These are phyloP conservation scores for Saccharomycopsis babjevae DNA, from an alignment of 805 yeast species.

Conservation along the genomic window DNA sequence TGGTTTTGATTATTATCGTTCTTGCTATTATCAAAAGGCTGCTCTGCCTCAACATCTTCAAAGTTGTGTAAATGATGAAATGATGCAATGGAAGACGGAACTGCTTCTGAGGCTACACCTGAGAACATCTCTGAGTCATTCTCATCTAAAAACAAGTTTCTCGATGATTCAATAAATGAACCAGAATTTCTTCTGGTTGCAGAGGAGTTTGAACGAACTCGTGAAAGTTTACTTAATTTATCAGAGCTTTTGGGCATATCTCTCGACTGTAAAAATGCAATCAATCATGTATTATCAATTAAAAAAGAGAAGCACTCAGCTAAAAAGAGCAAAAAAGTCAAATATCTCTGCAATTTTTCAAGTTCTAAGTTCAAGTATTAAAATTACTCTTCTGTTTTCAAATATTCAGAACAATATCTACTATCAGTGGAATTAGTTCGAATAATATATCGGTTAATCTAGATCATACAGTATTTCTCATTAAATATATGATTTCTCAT, in stretches of 20 bases:
- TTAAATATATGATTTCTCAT: background rate
- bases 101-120: conserved; percentile 66
- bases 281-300: background rate
- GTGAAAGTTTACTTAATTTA: conserved; percentile 8
- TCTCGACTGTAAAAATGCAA: background rate
- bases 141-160: conserved; percentile 28
- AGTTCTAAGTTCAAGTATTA: no score
- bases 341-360: no score
- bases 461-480: no score
- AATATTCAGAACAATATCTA: no score
- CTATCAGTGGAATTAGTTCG: no score
- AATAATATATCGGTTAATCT: no score
- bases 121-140: conserved; percentile 63
- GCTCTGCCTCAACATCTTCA: conserved; percentile 3
- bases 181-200: conserved; percentile 11
- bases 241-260: conserved; percentile 13
- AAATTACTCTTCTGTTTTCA: no score
- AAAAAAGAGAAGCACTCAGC: background rate
- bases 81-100: conserved; percentile 70
- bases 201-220: conserved; percentile 13
- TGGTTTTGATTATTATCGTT: conserved; percentile 2
- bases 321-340: background rate
- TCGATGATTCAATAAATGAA: conserved; percentile 4
- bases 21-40: background rate
- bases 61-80: conserved; percentile 62